Conservation (phyloP, 352 stramenopile genomes). For the Phytophthora cactorum region DNA sequence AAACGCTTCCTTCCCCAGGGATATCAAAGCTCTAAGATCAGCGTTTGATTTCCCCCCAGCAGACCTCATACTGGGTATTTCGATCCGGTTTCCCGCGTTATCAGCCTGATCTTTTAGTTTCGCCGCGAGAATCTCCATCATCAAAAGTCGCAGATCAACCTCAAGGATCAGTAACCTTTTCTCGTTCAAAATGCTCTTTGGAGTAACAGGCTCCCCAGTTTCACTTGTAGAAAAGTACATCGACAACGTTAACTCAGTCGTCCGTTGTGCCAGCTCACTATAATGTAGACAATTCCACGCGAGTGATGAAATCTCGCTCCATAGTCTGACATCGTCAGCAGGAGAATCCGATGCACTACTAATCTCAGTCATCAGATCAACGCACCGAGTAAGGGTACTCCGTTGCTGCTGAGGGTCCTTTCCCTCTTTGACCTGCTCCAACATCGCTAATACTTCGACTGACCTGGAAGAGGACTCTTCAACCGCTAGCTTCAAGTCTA, state of each 20-base stretch:
- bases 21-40: conserved; percentile 31
- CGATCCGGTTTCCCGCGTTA: conserved; percentile 15
- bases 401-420: conserved; percentile 52
- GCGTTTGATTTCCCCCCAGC: conserved; percentile 6
- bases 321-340: conserved; percentile 41
- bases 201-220: conserved; percentile 8
- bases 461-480: conserved; percentile 44
- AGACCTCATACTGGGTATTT: conserved; percentile 5
- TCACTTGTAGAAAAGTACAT: conserved; percentile 44
- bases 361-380: conserved; percentile 30
- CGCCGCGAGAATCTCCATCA: conserved; percentile 56
- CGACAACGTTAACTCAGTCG: conserved; percentile 40
- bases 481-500: conserved; percentile 70
- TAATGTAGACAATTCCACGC: conserved; percentile 58
- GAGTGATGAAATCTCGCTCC: conserved; percentile 52
- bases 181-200: conserved; percentile 35
- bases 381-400: conserved; percentile 27
- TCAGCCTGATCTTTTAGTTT: conserved; percentile 43
- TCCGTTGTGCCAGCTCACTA: conserved; percentile 26
- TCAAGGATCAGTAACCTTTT: conserved; percentile 65
- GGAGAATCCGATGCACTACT: conserved; percentile 5
- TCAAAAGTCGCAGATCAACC: conserved; percentile 52
- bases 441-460: conserved; percentile 54
- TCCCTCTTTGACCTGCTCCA: conserved; percentile 80
- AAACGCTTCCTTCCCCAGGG: conserved; percentile 32